A percentile compares a stretch with the other conserved stretches of the same genome.
Conservation (phyloP, 1,284 basidiomycete genomes). For the Ceratobasidium sp. region DNA sequence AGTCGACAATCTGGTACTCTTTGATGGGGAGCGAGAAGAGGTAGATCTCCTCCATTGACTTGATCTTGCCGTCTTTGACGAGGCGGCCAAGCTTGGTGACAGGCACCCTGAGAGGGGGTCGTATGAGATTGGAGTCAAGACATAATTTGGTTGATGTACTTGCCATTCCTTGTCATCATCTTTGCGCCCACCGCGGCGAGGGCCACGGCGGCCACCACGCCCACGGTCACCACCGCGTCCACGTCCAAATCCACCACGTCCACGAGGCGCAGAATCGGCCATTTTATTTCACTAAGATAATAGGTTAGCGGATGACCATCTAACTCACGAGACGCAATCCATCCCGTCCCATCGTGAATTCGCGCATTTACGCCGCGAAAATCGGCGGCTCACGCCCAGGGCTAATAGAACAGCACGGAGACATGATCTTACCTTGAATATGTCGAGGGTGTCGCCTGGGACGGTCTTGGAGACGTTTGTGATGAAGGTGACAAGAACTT, state of each 20-base stretch:
- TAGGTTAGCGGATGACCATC: conserved; percentile 34
- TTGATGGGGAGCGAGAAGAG: conserved; percentile 99
- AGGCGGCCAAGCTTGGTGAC: conserved; percentile 99
- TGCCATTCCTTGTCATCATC: conserved; percentile 99
- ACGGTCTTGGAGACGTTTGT: conserved; percentile 41
- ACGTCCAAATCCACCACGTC: conserved; percentile 82
- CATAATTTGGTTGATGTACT: conserved; percentile 57
- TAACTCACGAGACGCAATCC: conserved; percentile 7
- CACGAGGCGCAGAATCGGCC: conserved; percentile 81
- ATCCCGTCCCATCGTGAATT: neutral
- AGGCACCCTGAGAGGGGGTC: conserved; percentile 77
- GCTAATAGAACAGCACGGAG: neutral
- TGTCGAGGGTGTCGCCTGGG: conserved; percentile 39
- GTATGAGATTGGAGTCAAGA: neutral
- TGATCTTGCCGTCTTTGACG: conserved; percentile 99
- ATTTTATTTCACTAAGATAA: conserved; percentile 59
- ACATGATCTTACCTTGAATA: conserved; percentile 38
- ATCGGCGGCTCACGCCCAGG: neutral
- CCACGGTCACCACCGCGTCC: conserved; percentile 74
- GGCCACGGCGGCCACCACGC: conserved; percentile 90
- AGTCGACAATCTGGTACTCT: conserved; percentile 98
- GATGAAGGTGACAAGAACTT: conserved; percentile 2
- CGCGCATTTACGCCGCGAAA: conserved; percentile 26
- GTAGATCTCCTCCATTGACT: conserved; percentile 99
- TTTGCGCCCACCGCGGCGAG: conserved; percentile 96